These are phyloP conservation scores for Amanita phalloides DNA, from an alignment of 768 basidiomycete genomes.

Conservation along the genomic window DNA sequence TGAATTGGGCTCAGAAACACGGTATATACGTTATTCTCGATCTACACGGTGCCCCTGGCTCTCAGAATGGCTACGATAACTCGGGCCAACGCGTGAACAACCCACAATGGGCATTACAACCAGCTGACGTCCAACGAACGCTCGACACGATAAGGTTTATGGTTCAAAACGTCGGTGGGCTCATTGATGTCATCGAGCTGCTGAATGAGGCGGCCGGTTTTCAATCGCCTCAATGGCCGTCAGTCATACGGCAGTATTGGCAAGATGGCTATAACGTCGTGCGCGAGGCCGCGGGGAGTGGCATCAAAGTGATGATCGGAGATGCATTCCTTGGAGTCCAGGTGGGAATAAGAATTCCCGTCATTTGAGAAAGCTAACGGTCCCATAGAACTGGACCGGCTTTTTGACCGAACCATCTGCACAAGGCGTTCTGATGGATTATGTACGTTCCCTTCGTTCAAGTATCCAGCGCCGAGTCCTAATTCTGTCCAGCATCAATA, in stretches of 20 bases:
- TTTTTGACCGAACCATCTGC: conserved; percentile 44
- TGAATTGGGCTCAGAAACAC: conserved; percentile 54
- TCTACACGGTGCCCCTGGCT: conserved; percentile 64
- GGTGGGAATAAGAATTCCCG: conserved; percentile 16
- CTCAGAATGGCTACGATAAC: conserved; percentile 65
- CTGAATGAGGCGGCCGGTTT: conserved; percentile 65
- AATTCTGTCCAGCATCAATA: conserved; percentile 45
- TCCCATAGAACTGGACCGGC: conserved; percentile 40
- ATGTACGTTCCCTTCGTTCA: conserved; percentile 25
- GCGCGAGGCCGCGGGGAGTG: conserved; percentile 32
- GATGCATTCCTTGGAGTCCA: conserved; percentile 59
- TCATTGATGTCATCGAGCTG: conserved; percentile 55
- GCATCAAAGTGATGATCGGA: conserved; percentile 58
- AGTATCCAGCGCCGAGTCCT: not conserved
- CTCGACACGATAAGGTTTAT: conserved; percentile 49
- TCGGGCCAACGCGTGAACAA: conserved; percentile 51
- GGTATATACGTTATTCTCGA: conserved; percentile 65
- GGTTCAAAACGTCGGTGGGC: conserved; percentile 38
- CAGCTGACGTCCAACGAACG: conserved; percentile 40
- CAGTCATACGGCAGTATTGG: conserved; percentile 43
- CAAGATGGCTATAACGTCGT: conserved; percentile 49
- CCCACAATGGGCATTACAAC: conserved; percentile 45
- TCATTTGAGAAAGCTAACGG: not conserved
- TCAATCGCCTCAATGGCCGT: conserved; percentile 26
- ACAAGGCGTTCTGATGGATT: conserved; percentile 58